Conservation (phyloP, 169 alveolate species). For the Plasmodium sp. region DNA sequence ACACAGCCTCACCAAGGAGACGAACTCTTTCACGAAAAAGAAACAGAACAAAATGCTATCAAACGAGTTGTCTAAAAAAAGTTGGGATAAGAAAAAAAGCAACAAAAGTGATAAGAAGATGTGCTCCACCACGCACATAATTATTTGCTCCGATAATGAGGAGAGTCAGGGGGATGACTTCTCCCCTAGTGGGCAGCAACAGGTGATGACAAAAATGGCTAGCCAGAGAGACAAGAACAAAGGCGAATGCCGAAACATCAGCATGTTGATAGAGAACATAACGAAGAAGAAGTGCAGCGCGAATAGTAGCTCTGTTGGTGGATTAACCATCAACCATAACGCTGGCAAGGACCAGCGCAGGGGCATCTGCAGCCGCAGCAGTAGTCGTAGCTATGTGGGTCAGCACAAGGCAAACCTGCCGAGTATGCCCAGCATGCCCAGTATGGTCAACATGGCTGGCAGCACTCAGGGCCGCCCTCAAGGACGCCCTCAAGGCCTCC, state of each 20-base stretch:
- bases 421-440: neutral
- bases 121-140: neutral
- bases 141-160: conserved; percentile 40
- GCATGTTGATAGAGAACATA: conserved; percentile 10
- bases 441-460: neutral
- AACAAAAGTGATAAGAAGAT: conserved; percentile 2
- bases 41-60: neutral
- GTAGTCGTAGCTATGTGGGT: neutral
- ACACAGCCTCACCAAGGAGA: neutral
- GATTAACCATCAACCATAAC: neutral
- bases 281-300: conserved; percentile 7
- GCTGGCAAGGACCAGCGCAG: neutral
- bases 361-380: neutral
- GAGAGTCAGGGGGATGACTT: neutral
- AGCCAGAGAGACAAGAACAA: neutral
- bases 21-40: neutral
- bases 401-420: neutral
- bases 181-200: neutral
- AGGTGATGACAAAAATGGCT: neutral
- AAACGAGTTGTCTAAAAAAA: neutral
- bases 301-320: neutral
- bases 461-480: neutral
- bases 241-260: conserved; percentile 1
- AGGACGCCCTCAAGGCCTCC: neutral
- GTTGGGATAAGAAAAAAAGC: conserved; percentile 9